Evolutionary conservation across 2,329 filamentous ascomycete genomes (phyloP).

Genomic region (Neopestalotiopsis sp.): DNA sequence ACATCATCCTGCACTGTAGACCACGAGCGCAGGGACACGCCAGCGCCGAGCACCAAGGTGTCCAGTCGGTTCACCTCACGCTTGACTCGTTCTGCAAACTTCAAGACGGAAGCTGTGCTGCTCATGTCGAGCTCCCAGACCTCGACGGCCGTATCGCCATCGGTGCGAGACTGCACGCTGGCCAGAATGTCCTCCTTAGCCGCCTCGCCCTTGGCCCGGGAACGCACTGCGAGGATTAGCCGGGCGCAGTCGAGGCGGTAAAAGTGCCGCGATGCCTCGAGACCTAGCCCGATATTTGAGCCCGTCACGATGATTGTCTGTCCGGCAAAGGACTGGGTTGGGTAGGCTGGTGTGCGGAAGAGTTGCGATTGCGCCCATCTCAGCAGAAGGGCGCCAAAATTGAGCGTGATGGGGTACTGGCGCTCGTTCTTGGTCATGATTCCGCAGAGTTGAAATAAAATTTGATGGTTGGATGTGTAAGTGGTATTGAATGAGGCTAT

Average conservation of each 20-base stretch:
- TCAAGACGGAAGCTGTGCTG: conserved; percentile 50
- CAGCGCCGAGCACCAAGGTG: conserved; percentile 46
- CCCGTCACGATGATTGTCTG: conserved; percentile 41
- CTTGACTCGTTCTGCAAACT: conserved; percentile 44
- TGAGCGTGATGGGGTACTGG: not conserved
- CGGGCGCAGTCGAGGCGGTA: conserved; percentile 21
- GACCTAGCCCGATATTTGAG: conserved; percentile 39
- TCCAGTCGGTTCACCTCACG: conserved; percentile 46
- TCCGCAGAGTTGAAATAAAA: not conserved
- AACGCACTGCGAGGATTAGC: conserved; percentile 43
- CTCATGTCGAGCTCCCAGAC: conserved; percentile 57
- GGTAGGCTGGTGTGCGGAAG: conserved; percentile 24
- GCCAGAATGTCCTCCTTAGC: conserved; percentile 43
- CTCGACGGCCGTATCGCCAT: conserved; percentile 36
- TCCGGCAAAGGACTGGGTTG: conserved; percentile 28
- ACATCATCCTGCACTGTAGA: conserved; percentile 32
- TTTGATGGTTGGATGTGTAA: not conserved
- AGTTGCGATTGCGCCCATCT: conserved; percentile 13
- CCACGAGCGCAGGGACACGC: conserved; percentile 45
- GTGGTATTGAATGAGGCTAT: not conserved
- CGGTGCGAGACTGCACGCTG: conserved; percentile 28
- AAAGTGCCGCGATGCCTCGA: conserved; percentile 39
- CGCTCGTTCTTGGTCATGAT: not conserved
- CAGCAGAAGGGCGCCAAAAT: not conserved
- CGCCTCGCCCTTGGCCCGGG: conserved; percentile 35